Base-by-base conservation (phyloP, 805 yeast species). In the Wickerhamomyces mucosus region DNA sequence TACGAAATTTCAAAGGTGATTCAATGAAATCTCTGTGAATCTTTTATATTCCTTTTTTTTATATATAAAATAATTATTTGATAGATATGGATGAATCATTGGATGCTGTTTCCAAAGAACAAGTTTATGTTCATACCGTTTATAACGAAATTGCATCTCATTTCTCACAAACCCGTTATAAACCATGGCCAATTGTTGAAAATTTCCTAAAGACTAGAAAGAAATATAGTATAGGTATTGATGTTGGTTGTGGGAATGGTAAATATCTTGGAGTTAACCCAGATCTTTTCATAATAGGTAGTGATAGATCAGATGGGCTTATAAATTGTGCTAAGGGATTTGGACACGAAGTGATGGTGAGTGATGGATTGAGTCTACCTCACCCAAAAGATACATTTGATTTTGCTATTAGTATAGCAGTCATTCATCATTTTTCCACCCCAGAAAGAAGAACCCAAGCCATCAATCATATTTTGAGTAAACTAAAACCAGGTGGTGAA, bases 191-290 rank as follows among this genome's bases (percentile, higher is more conserved):
- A 7, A 75, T 86, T 15, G 98, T 92, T 17, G 83, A 82, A 31
- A 55, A 65, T 37, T 92, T 80, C 49, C 56, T 92, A 27, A 49
- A 44, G 9, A 43, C 55, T 1, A 69, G 72, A 44, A 37, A 51
- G 0, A 58, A 59, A 6, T 79, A 84, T 26, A 58, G 78, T 1
- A 39, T 89, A 1, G 98, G 98, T 1, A 64, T 86, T 18, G 98
- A 92, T 58, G 84, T 89, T 15, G 98, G 98, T 0, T 89, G 97
- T 55, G 98, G 98, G 4, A 92, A 92, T 53, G 98, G 98, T 3
- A 92, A 92, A 51, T 92, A 92, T 51, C 54, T 89, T 25, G 69
- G 69, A 2, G 69, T 86, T 10, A 88, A 89, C 53, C 62, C 68
- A 7, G 65, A 79, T 27, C 53, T 89, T 4, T 78, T 54, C 46